Evolutionary conservation across 2,329 filamentous ascomycete genomes (phyloP), one percentile per base, ranked within the genome.

Genomic region (Cordyceps militaris): DNA sequence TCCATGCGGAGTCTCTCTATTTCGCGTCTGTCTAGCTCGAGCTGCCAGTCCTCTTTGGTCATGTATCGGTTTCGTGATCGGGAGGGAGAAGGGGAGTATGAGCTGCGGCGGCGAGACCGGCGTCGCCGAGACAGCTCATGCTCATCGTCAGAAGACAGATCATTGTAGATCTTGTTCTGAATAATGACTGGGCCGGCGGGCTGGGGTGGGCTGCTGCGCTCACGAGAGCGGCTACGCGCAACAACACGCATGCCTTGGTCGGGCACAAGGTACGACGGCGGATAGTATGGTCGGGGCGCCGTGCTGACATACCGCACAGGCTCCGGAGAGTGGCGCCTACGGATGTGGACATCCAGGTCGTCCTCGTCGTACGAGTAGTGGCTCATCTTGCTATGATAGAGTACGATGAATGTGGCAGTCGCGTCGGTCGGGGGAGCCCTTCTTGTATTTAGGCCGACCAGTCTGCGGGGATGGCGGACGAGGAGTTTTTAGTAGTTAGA

Each of bases 81-180:
- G 53, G 74, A 74, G 51, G 68, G 71, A 16, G 72, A 71, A 44
- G 66, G 69, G 38, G 67, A 70, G 36, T 66, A 66, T 23, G 67
- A 70, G 40, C 62, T 64, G 24, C 68, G 69, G 19, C 61, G 58
- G 14, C 65, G 66, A 32, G 64, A 64, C 36, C 66, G 66, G 43
- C 62, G 66, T 24, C 63, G 66, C 21, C 65, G 62, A 51, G 56
- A 69, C 50, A 58, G 30, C 56, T 69, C 68, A 28, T 73, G 69
- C 2, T 73, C 73, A 16, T 74, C 72, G 36, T 79, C 77, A 5
- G 74, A 78, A 21, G 76, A 77, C 53, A 75, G 63, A 23, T 78
- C 73, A 60, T 79, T 78, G 63, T 79, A 77, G 58, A 81, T 78
- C 58, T 73, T 73, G 66, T 83, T 84, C 65, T 83, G 81, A 66